A percentile compares a stretch with the other conserved stretches of the same genome.
These are phyloP conservation scores for Irpex rosettiformis DNA, from an alignment of 1,284 basidiomycete genomes.

Conservation along the genomic window DNA sequence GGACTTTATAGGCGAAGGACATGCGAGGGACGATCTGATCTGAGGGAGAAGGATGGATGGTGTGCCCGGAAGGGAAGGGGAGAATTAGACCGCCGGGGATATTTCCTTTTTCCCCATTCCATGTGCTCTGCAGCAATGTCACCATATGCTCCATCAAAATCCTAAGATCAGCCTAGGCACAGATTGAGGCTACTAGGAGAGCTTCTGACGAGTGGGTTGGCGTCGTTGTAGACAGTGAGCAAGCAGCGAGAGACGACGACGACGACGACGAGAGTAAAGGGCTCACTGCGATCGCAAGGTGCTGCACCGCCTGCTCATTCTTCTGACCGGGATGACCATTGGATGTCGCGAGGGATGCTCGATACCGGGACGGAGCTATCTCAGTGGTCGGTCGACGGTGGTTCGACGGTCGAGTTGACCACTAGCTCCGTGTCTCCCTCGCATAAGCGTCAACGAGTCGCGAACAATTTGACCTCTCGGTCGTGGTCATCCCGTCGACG, in stretches of 20 bases:
- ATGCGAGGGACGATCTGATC: not conserved
- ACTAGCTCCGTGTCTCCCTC: not conserved
- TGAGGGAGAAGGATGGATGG: not conserved
- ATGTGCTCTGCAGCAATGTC: not conserved
- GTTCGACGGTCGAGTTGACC: not conserved
- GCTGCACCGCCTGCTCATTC: no score
- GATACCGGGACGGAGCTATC: not conserved
- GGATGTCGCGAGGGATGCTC: not conserved
- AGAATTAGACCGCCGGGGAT: not conserved
- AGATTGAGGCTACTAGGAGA: not conserved
- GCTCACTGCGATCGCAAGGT: no score
- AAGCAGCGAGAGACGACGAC: not conserved
- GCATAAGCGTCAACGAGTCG: not conserved
- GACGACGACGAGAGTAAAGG: not conserved
- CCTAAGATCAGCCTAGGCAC: not conserved
- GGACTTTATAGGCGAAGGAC: conserved; percentile 16
- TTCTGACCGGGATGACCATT: not conserved
- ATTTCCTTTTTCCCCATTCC: not conserved
- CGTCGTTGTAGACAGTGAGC: not conserved
- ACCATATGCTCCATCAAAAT: not conserved
- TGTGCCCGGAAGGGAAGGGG: not conserved
- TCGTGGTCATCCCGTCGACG: no score
- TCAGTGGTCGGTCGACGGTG: not conserved
- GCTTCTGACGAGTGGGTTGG: not conserved
- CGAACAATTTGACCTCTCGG: no score